Conservation (phyloP, 2,329 filamentous ascomycete genomes). For the Akanthomyces muscarius region DNA sequence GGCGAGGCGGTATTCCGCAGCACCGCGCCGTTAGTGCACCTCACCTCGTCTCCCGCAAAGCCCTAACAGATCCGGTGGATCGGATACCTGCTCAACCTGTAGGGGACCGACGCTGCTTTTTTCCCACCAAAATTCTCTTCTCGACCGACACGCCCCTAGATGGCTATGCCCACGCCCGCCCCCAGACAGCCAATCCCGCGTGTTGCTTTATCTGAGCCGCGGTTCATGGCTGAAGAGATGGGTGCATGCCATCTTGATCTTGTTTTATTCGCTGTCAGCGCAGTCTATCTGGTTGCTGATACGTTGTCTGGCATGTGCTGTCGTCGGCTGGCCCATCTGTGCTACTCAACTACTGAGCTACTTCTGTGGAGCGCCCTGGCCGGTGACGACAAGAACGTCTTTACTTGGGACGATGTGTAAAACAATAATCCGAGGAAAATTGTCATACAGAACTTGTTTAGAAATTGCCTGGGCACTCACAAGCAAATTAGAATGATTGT, state of each 20-base stretch:
- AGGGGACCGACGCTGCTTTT: not conserved
- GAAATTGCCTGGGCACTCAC: too few relatives aligned
- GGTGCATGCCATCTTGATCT: not conserved
- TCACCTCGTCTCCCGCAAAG: too few relatives aligned
- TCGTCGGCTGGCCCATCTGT: not conserved
- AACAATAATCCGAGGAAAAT: too few relatives aligned
- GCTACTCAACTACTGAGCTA: not conserved
- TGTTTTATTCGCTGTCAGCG: too few relatives aligned
- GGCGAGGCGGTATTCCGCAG: not conserved
- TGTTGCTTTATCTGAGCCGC: not conserved
- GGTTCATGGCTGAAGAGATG: not conserved
- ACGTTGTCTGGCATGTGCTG: not conserved
- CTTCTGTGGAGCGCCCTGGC: not conserved
- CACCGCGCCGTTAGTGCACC: not conserved
- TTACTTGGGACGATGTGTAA: too few relatives aligned
- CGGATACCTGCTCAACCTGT: not conserved
- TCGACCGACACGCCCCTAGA: not conserved
- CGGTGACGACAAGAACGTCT: too few relatives aligned
- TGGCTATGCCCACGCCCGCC: not conserved
- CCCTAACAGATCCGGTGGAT: constrained; percentile 1
- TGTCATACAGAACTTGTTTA: too few relatives aligned
- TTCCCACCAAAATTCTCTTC: constrained; percentile 6
- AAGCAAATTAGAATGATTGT: too few relatives aligned
- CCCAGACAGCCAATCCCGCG: not conserved
- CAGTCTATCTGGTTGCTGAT: not conserved